Base-by-base conservation (phyloP, 2,329 filamentous ascomycete genomes). In the Lecanicillium sp. region DNA sequence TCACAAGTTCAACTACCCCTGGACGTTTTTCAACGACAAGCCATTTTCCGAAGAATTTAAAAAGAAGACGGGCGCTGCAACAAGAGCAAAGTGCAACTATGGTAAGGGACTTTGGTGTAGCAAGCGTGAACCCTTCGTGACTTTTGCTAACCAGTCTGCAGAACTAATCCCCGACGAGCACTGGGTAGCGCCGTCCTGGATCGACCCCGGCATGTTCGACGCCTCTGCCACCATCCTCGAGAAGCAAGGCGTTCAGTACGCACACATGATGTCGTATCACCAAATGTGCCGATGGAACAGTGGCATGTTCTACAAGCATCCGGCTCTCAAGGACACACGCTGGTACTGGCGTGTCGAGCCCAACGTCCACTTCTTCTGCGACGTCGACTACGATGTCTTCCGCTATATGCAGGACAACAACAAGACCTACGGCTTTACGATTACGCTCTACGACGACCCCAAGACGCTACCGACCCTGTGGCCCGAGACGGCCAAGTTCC, bases 211-310 rank as follows among this genome's bases (percentile, higher is more conserved):
- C 46, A 69, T 97, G 20, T 95, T 87, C 66, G 62, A 79, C 29
- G 88, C 94, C 60, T 95, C 88, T 18, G 80, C 87, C 44, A 77
- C 86, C 56, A 77, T 94, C 8, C 75, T 98, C 40, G 72, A 85
- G 54, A 84, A 92, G 57, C 77, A 90, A 54, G 75, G 84, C 9
- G 87, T 98, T 31, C 90, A 97, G 59, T 98, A 98, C 60, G 87
- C 86, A 54, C 74, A 80, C 51, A 86, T 85, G 71, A 65, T 86
- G 39, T 95, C 88, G 35, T 98, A 98, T 66, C 90, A 97, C 64
- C 85, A 97, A 59, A 98, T 98, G 92, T 98, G 92, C 59, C 81
- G 92, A 41, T 98, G 92, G 92, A 98, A 98, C 68, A 94, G 86
- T 55, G 92, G 92, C 56, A 74, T 97, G 62, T 98, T 98, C 72